Base-by-base conservation (phyloP, 2,329 filamentous ascomycete species). In the Cordyceps javanica region DNA sequence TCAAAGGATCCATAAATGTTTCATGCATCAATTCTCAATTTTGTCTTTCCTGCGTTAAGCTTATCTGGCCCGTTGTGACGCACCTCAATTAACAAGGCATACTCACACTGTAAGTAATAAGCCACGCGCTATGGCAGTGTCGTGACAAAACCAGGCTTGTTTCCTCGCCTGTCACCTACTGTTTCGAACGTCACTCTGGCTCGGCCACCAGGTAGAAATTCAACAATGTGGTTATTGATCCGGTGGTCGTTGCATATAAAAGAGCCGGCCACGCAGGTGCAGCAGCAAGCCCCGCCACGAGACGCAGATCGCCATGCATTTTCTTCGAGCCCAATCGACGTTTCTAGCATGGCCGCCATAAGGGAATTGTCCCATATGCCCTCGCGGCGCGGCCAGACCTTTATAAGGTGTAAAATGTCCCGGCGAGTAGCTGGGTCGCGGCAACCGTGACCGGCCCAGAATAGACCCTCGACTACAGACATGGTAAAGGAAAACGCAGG, bases 401-500 rank as follows among this genome's bases (percentile, higher is more conserved):
- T 26, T 21, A 59, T n/a, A 0, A 59, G 39, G 7, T 44, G 32
- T 10, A 56, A 46, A 14, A 54, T 28, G 3, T 32, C 38, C 2
- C 46, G 25, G 9, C 51, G 52, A 2, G 25, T 28, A 8, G 16
- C 19, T 23, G 14, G 45, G 25, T 52, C 57, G 1, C 52, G 51
- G 38, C 52, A 56, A 7, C 39, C 46, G 19, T 38, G 25, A 3
- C 45, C 46, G 13, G 21, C 7, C 39, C 30, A 30, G 14, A 50
- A 34, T 4, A 56, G 28, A 16, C 14, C 30, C 30, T 56, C 57
- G 3, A 51, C 34, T 3, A 50, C 34, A 4, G 38, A 52, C 30
- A 41, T n/a, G n/a, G n/a, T n/a, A 50, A 54, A 59, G 10, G 50
- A 59, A 44, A 55, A 55, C 3, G 21, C 41, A 16, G 45, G 51